Evolutionary conservation across 306 rosid species (phyloP).

Genomic region (Acacia confusa): DNA sequence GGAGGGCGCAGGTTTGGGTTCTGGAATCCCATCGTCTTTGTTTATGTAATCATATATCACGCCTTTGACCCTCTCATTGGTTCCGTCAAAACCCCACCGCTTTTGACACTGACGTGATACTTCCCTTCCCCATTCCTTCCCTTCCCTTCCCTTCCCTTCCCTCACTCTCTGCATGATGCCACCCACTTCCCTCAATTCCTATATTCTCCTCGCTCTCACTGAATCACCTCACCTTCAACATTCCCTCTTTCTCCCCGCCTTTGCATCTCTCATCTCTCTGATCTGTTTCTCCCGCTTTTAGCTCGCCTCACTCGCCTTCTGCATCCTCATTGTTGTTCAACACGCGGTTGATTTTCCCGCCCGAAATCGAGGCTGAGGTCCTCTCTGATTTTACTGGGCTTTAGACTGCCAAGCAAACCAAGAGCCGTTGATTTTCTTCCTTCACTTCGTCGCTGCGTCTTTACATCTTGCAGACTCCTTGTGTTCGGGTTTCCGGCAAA

Average conservation of each 20-base stretch:
- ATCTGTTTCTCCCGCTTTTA: constrained; percentile 54
- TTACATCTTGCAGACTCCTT: constrained; percentile 9
- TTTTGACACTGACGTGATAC: not conserved
- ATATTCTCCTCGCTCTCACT: no score
- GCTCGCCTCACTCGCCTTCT: constrained; percentile 22
- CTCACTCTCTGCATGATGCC: not conserved
- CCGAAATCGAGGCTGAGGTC: not conserved
- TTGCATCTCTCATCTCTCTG: constrained; percentile 23
- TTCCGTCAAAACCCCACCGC: not conserved
- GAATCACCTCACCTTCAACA: not conserved
- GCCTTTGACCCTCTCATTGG: constrained; percentile 35
- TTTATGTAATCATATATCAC: constrained; percentile 25
- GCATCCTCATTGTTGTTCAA: constrained; percentile 37
- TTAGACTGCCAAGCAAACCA: not conserved
- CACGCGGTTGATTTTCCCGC: constrained; percentile 19
- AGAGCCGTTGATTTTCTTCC: not conserved
- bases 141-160: no score
- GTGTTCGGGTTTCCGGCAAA: constrained; percentile 38
- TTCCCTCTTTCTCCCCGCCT: constrained; percentile 24
- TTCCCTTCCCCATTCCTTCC: not conserved
- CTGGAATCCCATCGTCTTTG: constrained; percentile 21
- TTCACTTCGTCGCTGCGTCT: not conserved
- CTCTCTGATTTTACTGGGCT: not conserved
- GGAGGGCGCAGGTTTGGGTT: not conserved
- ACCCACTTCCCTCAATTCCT: not conserved